These are phyloP conservation scores for Haematococcus sp. DNA, from an alignment of 139 green algal genomes.

Conservation along the genomic window DNA sequence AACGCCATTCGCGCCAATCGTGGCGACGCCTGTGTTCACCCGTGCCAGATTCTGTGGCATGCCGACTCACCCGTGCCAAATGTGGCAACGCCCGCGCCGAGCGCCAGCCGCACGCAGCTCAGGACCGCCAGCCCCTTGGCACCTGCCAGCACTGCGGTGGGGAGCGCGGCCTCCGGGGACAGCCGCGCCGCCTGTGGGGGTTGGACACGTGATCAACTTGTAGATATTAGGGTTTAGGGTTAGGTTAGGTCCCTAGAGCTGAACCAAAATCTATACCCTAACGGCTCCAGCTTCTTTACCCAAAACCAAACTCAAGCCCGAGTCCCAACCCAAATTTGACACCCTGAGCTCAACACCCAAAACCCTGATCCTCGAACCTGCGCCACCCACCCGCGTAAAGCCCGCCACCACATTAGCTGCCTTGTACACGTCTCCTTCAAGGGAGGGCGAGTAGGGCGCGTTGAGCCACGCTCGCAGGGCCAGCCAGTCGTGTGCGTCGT, in stretches of 20 bases:
- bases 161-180: conserved; percentile 46
- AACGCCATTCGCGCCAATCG: too few species aligned
- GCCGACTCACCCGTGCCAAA: conserved; percentile 42
- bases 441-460: conserved; percentile 40
- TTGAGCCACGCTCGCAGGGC: conserved; percentile 73
- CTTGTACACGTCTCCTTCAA: conserved; percentile 71
- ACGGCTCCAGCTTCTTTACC: too few species aligned
- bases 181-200: conserved; percentile 24
- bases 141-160: conserved; percentile 43
- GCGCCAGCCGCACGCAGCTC: conserved; percentile 14
- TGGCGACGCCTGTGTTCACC: too few species aligned
- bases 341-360: too few species aligned
- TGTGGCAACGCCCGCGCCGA: conserved; percentile 27
- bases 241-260: too few species aligned
- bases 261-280: too few species aligned
- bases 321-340: too few species aligned
- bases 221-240: neutral
- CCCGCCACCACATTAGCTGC: conserved; percentile 59
- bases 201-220: too few species aligned
- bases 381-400: conserved; percentile 38
- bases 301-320: too few species aligned
- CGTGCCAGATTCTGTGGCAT: too few species aligned
- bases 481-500: conserved; percentile 66
- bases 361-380: too few species aligned
- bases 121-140: conserved; percentile 45